Evolutionary conservation across 805 yeast species (phyloP).

Genomic region (Saturnispora halmiae): DNA sequence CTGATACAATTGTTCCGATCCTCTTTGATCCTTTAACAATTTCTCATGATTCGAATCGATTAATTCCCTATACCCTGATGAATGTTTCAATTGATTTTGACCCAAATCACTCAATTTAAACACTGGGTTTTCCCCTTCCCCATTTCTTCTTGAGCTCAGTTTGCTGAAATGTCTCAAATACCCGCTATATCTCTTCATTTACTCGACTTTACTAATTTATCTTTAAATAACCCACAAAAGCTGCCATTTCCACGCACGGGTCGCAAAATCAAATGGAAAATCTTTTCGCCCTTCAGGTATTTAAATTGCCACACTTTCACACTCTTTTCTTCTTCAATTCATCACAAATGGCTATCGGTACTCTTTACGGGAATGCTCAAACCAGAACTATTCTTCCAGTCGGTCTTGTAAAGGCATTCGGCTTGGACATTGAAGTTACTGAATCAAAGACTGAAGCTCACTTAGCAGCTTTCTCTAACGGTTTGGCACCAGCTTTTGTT

Average conservation of each 20-base stretch:
- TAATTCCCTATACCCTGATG: too few species aligned
- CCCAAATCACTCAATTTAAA: too few species aligned
- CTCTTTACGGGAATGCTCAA: slow-evolving; percentile 26
- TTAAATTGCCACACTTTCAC: not conserved
- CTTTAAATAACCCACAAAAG: slow-evolving; percentile 2
- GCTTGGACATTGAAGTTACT: slow-evolving; percentile 42
- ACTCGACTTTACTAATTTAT: too few species aligned
- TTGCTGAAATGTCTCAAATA: too few species aligned
- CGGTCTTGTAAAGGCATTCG: slow-evolving; percentile 45
- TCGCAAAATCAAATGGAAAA: not conserved
- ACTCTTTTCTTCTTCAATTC: slow-evolving; percentile 3
- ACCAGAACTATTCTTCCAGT: slow-evolving; percentile 27
- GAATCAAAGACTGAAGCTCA: slow-evolving; percentile 25
- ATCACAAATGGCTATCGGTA: slow-evolving; percentile 28
- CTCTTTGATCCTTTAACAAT: not conserved
- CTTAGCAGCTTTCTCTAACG: slow-evolving; percentile 53
- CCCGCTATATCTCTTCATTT: too few species aligned
- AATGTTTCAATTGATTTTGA: too few species aligned
- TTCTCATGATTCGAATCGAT: too few species aligned
- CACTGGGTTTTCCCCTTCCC: too few species aligned
- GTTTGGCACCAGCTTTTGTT: slow-evolving; percentile 56
- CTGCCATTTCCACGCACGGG: not conserved
- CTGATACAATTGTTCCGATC: slow-evolving; percentile 9
- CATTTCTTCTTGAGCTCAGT: too few species aligned
- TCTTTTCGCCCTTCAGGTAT: not conserved